Conservation (phyloP, 441 rosid species). For the Euphorbia neoarborescens region DNA sequence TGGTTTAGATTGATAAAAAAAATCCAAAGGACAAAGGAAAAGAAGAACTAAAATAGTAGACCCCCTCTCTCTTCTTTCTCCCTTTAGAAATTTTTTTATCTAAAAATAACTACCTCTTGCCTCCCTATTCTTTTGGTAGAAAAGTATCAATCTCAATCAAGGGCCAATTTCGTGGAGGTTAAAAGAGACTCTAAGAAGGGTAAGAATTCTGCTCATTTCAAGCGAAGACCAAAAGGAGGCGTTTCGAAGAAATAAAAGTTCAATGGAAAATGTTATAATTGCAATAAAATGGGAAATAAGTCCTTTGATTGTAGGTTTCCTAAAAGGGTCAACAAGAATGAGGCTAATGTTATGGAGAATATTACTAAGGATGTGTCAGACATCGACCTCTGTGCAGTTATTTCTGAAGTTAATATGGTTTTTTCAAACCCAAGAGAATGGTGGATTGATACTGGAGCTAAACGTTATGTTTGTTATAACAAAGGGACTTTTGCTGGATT, state of each 20-base stretch:
- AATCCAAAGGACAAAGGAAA: too few species aligned
- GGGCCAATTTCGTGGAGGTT: background rate
- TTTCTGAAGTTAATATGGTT: background rate
- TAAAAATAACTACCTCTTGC: too few species aligned
- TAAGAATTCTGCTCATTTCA: background rate
- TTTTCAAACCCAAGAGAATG: background rate
- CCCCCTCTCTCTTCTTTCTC: too few species aligned
- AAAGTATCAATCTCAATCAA: too few species aligned
- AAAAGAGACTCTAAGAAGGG: background rate
- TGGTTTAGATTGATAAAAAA: too few species aligned
- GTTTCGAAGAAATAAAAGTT: background rate
- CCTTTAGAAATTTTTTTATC: too few species aligned
- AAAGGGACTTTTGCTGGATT: too few species aligned
- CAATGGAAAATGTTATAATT: background rate
- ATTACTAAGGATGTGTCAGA: background rate
- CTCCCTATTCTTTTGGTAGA: too few species aligned
- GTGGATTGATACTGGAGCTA: background rate
- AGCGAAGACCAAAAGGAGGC: background rate
- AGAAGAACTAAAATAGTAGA: too few species aligned
- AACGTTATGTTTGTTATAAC: too few species aligned
- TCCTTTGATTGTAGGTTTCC: background rate
- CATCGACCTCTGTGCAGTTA: background rate
- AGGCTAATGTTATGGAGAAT: background rate
- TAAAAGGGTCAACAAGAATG: background rate
- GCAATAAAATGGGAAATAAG: background rate